Evolutionary conservation across 345 rosid genomes (phyloP), one percentile per base, ranked within the genome.

Genomic region (Iberis pinnata): DNA sequence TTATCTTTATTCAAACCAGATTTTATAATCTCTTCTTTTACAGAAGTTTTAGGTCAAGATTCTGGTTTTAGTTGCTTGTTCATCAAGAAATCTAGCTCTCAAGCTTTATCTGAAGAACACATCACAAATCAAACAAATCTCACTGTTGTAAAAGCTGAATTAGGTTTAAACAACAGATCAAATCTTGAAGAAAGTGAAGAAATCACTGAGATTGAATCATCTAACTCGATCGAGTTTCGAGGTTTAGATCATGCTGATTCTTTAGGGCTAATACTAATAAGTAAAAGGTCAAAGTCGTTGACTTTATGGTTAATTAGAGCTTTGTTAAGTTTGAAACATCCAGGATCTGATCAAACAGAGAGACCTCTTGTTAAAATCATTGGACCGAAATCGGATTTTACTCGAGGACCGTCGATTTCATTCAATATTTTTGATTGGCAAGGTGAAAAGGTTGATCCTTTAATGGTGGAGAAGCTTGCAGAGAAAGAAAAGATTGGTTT

Each of bases 351-450:
- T 18, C 76, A 67, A 47, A 46, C 40, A 0, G 69, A 74, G 18
- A 53, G 27, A 43, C 71, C 75, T 13, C 59, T 73, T 2, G 76
- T 90, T 1, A 79, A 60, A 69, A 75, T 90, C 59, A 84, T 76
- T 38, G 98, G 98, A 14, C 93, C 95, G 4, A 77, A 67, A 44
- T 65, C 77, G 17, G 72, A 17, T 52, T 59, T 52, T 26, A 71
- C 67, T 8, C 63, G 86, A 33, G 92, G 83, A 22, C 81, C 84
- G 5, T 79, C 78, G 0, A 24, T 84, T 19, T 82, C 96, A 45
- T 90, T 90, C 69, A 87, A 87, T 41, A 42, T 90, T 2, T 82
- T 82, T n/a, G 89, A 90, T 14, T 90, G 96, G 98, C 86, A 84
- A 64, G 93, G 84, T 6, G 79, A 78, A 31, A 90, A 65, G 61